A percentile compares a stretch with the other conserved stretches of the same genome.
Conservation (phyloP, 2,329 filamentous ascomycete species). For the Sphaerostilbella broomeana region DNA sequence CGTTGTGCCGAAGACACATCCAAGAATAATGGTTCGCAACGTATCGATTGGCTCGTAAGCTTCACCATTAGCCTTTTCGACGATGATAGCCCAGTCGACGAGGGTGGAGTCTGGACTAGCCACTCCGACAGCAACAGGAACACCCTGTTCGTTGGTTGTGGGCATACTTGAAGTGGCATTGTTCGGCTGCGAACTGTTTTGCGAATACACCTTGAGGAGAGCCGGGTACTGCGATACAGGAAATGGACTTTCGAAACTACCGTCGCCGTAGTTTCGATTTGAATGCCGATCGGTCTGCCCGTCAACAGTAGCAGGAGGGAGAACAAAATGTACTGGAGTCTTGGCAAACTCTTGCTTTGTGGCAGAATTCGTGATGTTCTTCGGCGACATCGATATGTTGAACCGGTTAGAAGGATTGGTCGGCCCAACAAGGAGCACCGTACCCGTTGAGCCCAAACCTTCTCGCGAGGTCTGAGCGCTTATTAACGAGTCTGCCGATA, state of each 20-base stretch:
- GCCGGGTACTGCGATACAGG: conserved; percentile 55
- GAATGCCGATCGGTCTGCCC: conserved; percentile 43
- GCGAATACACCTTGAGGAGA: conserved; percentile 52
- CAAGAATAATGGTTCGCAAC: conserved; percentile 73
- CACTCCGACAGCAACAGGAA: conserved; percentile 71
- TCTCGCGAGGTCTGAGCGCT: conserved; percentile 56
- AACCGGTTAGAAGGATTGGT: conserved; percentile 60
- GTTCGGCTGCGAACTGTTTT: conserved; percentile 42
- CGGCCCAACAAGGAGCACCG: conserved; percentile 66
- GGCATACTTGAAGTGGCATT: conserved; percentile 64
- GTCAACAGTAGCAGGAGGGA: conserved; percentile 43
- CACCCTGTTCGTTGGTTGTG: conserved; percentile 65
- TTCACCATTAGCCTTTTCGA: conserved; percentile 69
- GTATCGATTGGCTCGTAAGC: conserved; percentile 69
- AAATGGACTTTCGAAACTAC: conserved; percentile 47
- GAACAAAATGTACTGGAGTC: conserved; percentile 50
- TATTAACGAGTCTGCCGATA: conserved; percentile 59
- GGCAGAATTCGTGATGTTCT: conserved; percentile 40
- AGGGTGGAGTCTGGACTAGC: conserved; percentile 61
- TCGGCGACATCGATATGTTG: conserved; percentile 35
- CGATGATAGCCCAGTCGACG: conserved; percentile 75
- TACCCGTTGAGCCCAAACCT: conserved; percentile 63
- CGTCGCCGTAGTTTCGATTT: conserved; percentile 25
- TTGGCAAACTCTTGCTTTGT: conserved; percentile 32
- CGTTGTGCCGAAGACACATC: conserved; percentile 77